Evolutionary conservation across 345 rosid species (phyloP).

Genomic region (Anastatica hierochuntica): DNA sequence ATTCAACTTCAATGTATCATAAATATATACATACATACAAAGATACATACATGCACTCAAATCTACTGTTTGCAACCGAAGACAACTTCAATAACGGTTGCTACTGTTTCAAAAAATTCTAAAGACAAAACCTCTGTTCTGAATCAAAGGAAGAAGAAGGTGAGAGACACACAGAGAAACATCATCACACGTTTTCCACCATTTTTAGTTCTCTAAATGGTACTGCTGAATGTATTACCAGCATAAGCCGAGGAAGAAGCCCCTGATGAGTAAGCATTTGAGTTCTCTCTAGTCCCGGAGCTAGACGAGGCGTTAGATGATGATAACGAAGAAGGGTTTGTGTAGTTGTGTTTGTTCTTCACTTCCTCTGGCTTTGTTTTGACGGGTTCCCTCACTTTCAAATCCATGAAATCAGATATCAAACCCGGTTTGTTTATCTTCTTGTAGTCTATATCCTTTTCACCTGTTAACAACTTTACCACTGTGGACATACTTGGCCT

Average conservation of each 20-base stretch:
- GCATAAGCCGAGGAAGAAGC: slow-evolving; percentile 36
- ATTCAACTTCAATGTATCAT: too few relatives aligned
- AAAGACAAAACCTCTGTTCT: too few relatives aligned
- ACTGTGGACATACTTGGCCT: slow-evolving; percentile 68
- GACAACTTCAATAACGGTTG: too few relatives aligned
- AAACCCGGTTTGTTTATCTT: slow-evolving; percentile 58
- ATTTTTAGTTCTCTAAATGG: not conserved
- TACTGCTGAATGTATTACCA: slow-evolving; percentile 32
- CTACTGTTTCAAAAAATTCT: too few relatives aligned
- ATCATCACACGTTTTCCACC: not conserved
- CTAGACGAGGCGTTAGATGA: slow-evolving; percentile 35
- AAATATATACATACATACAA: too few relatives aligned
- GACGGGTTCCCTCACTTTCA: slow-evolving; percentile 42
- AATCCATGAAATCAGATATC: slow-evolving; percentile 73
- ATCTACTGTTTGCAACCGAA: too few relatives aligned
- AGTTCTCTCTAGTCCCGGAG: slow-evolving; percentile 37
- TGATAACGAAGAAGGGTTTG: slow-evolving; percentile 21
- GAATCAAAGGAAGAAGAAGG: not conserved
- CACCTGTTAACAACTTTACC: slow-evolving; percentile 46
- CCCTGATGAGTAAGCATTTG: slow-evolving; percentile 33
- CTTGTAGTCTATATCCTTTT: slow-evolving; percentile 25
- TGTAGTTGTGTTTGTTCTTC: slow-evolving; percentile 17
- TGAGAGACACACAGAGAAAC: slow-evolving; percentile 12
- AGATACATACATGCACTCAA: too few relatives aligned
- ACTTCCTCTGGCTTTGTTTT: slow-evolving; percentile 13